phyloP scores from a whole-genome alignment of 2,329 filamentous ascomycete species.

The Colletotrichum salicis region DNA sequence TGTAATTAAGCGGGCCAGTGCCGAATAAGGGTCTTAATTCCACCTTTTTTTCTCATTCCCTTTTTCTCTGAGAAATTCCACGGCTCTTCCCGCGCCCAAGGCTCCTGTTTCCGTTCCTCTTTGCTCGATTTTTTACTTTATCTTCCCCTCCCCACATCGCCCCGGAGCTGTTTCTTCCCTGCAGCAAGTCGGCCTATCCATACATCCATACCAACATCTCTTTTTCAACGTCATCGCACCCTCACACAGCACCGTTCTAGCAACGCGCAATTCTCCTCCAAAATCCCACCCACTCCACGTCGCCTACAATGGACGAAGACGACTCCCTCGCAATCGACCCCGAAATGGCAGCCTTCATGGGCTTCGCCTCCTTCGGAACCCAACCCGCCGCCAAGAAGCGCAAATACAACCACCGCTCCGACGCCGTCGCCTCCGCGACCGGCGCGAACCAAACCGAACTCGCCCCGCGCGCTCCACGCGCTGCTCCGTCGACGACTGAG shows the following conservation, averaged over 20 bases:
- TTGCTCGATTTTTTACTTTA: background rate
- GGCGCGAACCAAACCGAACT: slow-evolving; percentile 52
- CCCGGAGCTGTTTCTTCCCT: background rate
- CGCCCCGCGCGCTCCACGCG: slow-evolving; percentile 40
- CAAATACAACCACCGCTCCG: slow-evolving; percentile 69
- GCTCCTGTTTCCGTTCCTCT: background rate
- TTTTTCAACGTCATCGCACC: background rate
- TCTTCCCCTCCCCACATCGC: background rate
- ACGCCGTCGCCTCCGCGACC: slow-evolving; percentile 55
- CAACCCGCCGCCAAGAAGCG: slow-evolving; percentile 70
- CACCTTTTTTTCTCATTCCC: background rate
- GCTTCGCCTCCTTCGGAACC: slow-evolving; percentile 77
- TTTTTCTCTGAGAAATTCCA: background rate
- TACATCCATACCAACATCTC: background rate
- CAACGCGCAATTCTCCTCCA: background rate
- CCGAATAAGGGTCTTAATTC: slow-evolving; percentile 32
- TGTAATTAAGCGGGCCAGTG: slow-evolving; percentile 22
- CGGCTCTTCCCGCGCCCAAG: slow-evolving; percentile 22
- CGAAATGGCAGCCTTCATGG: slow-evolving; percentile 75
- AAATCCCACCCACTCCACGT: background rate
- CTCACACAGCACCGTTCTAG: background rate
- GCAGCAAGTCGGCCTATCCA: background rate
- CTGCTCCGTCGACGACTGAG: slow-evolving; percentile 26
- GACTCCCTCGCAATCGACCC: slow-evolving; percentile 41
- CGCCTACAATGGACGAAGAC: slow-evolving; percentile 33